phyloP scores from a whole-genome alignment of 2,329 filamentous ascomycete genomes.

The Fusarium austroafricanum region DNA sequence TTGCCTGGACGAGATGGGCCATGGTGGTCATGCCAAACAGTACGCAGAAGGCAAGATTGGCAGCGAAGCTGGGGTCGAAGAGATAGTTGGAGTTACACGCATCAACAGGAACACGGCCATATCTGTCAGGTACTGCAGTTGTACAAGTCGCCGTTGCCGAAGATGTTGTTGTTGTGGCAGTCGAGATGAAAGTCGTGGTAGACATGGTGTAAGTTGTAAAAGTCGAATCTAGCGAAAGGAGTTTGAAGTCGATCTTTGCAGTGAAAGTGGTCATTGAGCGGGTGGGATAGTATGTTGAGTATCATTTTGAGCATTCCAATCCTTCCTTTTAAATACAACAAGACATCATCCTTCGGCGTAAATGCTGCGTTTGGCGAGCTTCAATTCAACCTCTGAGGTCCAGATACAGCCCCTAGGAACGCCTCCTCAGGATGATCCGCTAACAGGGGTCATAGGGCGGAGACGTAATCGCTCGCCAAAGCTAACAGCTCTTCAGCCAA shows the following conservation, averaged over 20 bases:
- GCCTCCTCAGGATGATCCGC: neutral
- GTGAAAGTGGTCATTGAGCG: neutral
- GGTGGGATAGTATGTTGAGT: constrained; percentile 7
- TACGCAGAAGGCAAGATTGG: constrained; percentile 50
- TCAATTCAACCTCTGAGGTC: constrained; percentile 11
- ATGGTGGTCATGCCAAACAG: constrained; percentile 48
- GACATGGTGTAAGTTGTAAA: constrained; percentile 39
- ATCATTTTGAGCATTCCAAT: neutral
- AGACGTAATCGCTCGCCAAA: constrained; percentile 35
- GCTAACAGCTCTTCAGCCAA: constrained; percentile 31
- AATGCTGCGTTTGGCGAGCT: constrained; percentile 4
- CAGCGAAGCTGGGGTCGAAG: constrained; percentile 50
- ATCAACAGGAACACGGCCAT: constrained; percentile 48
- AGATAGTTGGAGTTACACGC: constrained; percentile 51
- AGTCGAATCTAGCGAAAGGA: neutral
- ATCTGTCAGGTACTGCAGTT: constrained; percentile 49
- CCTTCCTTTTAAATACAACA: constrained; percentile 30
- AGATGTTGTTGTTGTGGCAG: constrained; percentile 50
- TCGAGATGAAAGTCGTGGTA: constrained; percentile 20
- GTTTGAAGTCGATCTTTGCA: neutral
- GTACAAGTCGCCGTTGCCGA: constrained; percentile 48
- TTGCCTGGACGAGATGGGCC: constrained; percentile 46
- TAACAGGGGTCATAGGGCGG: constrained; percentile 4
- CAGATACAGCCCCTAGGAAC: constrained; percentile 4
- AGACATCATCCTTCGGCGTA: neutral